Base-by-base conservation (phyloP, 106 monocot species). In the Posidonia australis region DNA sequence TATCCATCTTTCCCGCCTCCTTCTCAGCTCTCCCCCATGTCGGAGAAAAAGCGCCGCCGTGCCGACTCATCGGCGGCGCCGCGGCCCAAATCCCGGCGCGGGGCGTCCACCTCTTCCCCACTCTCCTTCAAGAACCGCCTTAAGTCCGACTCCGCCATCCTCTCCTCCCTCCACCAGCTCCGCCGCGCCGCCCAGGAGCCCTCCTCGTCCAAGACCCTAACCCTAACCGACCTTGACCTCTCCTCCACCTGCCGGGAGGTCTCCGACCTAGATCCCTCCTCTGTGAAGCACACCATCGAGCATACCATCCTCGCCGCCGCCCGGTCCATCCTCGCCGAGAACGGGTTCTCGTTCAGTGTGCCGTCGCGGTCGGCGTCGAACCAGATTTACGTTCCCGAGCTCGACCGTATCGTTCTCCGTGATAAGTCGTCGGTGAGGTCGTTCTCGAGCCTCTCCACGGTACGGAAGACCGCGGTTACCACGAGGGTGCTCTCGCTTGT, bases 331-430 rank as follows among this genome's bases (percentile, higher is more conserved):
- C 84, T 89, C 43, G 63, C 58, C 44, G 84, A 84, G 24, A 44
- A 62, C 18, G 90, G 94, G n/a, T 82, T 90, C 86, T 90, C 90
- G 63, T 90, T 90, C 76, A 74, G 64, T 62, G 79, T 90, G 2
- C 94, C 90, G 49, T 90, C 94, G 47, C 79, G 90, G 5, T 60
- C 90, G 49, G 63, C 90, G 18, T 79, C 84, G 51, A 94, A 90
- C 72, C 94, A 94, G 72, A 72, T 90, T 23, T 94, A 85, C 77
- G 82, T 98, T 64, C 84, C 82, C 24, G 80, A 90, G 72, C 82
- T 98, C 17, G 96, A 98, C 47, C 84, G 96, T 58, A 90, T 98
- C 74, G 96, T 98, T 27, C 84, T 98, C 44, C 70, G 73, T 18
- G 83, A 86, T 42, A 77, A 77, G 54, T 63, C 78, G 25, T 90